Conservation (phyloP, 1,139 yeast genomes). For the Ogataea hybrid region DNA sequence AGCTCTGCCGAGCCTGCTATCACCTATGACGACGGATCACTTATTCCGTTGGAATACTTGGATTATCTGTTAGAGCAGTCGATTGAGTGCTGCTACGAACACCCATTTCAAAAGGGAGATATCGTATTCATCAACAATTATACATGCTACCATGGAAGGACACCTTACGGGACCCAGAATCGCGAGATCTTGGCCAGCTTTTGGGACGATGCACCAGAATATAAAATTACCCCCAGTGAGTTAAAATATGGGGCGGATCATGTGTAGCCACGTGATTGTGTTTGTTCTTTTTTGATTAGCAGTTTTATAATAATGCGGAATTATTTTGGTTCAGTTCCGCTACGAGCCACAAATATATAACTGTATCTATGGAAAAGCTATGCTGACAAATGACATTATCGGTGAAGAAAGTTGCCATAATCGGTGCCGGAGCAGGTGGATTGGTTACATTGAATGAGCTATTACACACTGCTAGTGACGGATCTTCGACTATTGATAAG, state of each 20-base stretch:
- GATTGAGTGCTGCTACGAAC: background rate
- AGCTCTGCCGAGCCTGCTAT: background rate
- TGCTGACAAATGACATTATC: background rate
- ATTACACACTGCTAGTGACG: slow-evolving; percentile 32
- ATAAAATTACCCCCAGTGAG: background rate
- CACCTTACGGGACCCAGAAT: background rate
- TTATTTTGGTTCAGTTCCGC: background rate
- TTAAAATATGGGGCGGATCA: background rate
- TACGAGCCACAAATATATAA: background rate
- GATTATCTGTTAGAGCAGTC: background rate
- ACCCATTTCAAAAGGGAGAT: background rate
- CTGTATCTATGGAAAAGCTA: background rate
- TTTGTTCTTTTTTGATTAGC: no score
- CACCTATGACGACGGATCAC: no score
- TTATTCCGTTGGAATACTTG: no score
- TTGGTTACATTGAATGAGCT: slow-evolving; percentile 35
- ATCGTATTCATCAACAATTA: background rate
- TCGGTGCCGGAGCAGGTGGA: slow-evolving; percentile 42
- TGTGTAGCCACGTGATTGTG: background rate
- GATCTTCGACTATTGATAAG: slow-evolving; percentile 27
- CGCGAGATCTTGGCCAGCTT: background rate
- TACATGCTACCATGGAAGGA: background rate
- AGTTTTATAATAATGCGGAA: background rate
- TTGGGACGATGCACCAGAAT: background rate
- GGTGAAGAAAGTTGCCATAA: slow-evolving; percentile 31